Conservation (phyloP, 352 stramenopile species). For the Pythium biforme region DNA sequence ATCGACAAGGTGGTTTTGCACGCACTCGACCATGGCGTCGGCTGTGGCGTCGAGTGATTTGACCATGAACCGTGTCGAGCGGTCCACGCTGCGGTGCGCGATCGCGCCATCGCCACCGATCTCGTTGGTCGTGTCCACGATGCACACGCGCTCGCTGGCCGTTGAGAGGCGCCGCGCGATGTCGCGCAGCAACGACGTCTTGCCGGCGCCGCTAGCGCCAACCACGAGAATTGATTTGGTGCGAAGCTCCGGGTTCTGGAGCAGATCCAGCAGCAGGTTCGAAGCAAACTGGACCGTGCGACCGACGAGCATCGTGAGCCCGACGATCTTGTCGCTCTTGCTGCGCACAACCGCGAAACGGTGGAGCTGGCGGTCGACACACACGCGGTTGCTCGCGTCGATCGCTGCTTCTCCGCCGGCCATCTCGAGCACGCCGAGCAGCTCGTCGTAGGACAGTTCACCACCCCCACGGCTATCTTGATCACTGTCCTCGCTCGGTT, state of each 20-base stretch:
- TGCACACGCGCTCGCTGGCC: constrained; percentile 64
- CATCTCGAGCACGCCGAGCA: constrained; percentile 46
- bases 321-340: constrained; percentile 51
- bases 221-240: constrained; percentile 65
- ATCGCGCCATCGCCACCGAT: constrained; percentile 82
- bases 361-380: constrained; percentile 69
- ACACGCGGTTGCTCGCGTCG: constrained; percentile 72
- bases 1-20: constrained; percentile 30
- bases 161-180: constrained; percentile 57
- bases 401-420: constrained; percentile 52
- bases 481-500: background rate
- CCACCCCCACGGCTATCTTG: constrained; percentile 6
- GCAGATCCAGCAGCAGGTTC: constrained; percentile 60
- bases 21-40: constrained; percentile 21
- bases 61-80: constrained; percentile 31
- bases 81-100: constrained; percentile 54
- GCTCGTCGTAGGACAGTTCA: constrained; percentile 32
- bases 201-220: constrained; percentile 57
- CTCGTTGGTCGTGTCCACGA: constrained; percentile 92
- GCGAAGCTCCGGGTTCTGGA: constrained; percentile 39
- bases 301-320: constrained; percentile 74
- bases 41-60: constrained; percentile 21
- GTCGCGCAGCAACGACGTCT: constrained; percentile 85
- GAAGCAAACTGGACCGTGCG: constrained; percentile 61
- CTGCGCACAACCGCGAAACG: constrained; percentile 70